A percentile compares a stretch with the other conserved stretches of the same genome.
These are phyloP conservation scores for Exophiala spinifera DNA, from an alignment of 2,329 filamentous ascomycete genomes.

Conservation along the genomic window DNA sequence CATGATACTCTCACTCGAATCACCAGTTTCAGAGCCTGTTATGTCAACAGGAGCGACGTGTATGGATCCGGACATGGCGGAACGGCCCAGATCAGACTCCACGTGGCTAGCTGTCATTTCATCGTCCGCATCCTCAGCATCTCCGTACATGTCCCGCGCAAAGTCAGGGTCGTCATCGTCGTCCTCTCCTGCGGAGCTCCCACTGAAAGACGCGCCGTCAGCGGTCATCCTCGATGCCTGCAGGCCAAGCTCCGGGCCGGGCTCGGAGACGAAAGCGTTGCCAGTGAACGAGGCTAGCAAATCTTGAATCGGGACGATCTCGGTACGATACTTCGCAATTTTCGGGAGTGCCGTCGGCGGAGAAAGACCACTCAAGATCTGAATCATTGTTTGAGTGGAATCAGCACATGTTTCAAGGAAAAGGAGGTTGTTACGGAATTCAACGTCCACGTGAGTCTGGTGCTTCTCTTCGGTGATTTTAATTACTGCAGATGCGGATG, in stretches of 20 bases:
- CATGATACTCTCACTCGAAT: conserved; percentile 30
- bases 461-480: conserved; percentile 57
- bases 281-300: conserved; percentile 87
- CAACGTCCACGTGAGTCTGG: conserved; percentile 69
- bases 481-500: conserved; percentile 69
- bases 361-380: conserved; percentile 71
- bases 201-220: background rate
- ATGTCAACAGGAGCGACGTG: conserved; percentile 48
- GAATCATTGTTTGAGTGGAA: conserved; percentile 88
- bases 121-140: conserved; percentile 40
- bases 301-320: conserved; percentile 80
- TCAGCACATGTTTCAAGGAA: conserved; percentile 95
- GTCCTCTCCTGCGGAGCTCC: conserved; percentile 42
- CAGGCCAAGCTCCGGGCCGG: conserved; percentile 29
- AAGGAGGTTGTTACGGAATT: conserved; percentile 79
- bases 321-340: conserved; percentile 79
- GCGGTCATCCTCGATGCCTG: conserved; percentile 17
- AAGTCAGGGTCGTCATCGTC: conserved; percentile 40
- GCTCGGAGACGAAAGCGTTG: conserved; percentile 64
- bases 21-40: conserved; percentile 49
- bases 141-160: conserved; percentile 31
- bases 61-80: conserved; percentile 35
- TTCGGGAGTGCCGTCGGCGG: conserved; percentile 81
- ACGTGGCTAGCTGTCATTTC: conserved; percentile 30
- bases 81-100: conserved; percentile 38